These are phyloP conservation scores for Plectosphaerella cucumerina DNA, from an alignment of 2,329 filamentous ascomycete genomes.

Conservation along the genomic window DNA sequence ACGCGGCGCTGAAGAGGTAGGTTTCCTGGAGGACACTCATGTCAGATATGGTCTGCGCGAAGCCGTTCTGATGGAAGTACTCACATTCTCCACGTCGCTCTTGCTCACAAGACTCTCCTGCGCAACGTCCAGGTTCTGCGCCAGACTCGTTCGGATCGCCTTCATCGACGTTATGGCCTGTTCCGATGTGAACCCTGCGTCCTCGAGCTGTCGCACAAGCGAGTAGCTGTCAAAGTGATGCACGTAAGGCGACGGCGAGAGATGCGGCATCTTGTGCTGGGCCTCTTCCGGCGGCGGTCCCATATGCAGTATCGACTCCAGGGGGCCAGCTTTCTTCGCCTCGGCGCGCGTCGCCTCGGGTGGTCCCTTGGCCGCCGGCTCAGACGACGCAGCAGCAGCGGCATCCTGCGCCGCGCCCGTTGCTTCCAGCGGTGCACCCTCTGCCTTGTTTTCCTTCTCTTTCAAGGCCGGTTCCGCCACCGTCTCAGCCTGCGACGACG, in stretches of 20 bases:
- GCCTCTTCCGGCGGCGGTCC: constrained; percentile 28
- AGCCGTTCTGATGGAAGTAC: constrained; percentile 16
- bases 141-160: constrained; percentile 72
- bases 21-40: constrained; percentile 52
- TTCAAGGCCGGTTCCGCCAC: not conserved
- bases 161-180: constrained; percentile 92
- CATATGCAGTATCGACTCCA: constrained; percentile 48
- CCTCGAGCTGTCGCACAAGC: constrained; percentile 74
- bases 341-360: constrained; percentile 21
- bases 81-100: constrained; percentile 80
- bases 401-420: not conserved
- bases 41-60: not conserved
- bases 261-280: constrained; percentile 58
- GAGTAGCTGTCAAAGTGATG: constrained; percentile 97
- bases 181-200: constrained; percentile 64
- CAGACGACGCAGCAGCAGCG: not conserved
- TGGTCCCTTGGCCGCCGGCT: not conserved
- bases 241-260: constrained; percentile 73
- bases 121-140: constrained; percentile 76
- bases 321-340: constrained; percentile 40
- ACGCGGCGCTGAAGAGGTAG: constrained; percentile 91
- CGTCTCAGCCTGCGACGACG: not conserved
- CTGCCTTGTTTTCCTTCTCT: constrained; percentile 4
- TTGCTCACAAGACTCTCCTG: constrained; percentile 80
- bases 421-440: not conserved